A percentile compares a stretch with the other conserved stretches of the same genome.
Evolutionary conservation across 768 basidiomycete genomes (phyloP).

Genomic region (Rhodocollybia butyracea): DNA sequence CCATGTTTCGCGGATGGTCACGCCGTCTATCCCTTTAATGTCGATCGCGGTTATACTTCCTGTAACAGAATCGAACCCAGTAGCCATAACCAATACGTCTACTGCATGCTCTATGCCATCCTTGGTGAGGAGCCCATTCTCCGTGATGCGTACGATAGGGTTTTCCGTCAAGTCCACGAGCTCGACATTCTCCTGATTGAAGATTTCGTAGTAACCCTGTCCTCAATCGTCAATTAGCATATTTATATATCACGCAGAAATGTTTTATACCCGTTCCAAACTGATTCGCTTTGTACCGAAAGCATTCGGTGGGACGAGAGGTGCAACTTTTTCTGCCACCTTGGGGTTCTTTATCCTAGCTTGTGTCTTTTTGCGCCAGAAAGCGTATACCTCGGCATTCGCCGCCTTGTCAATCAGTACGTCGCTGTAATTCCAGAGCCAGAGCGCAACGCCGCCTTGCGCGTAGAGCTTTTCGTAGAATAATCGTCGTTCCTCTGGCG

Average conservation of each 20-base stretch:
- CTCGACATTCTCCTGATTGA: constrained; percentile 8
- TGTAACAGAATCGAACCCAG: constrained; percentile 15
- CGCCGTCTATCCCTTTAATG: constrained; percentile 15
- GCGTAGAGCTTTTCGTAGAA: constrained; percentile 1
- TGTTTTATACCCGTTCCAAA: constrained; percentile 4
- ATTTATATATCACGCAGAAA: constrained; percentile 3
- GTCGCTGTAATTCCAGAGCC: constrained; percentile 1
- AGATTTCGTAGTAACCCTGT: constrained; percentile 8
- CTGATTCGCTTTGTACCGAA: constrained; percentile 11
- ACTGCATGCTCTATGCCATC: constrained; percentile 5
- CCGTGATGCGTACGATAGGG: constrained; percentile 4
- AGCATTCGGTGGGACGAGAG: constrained; percentile 8
- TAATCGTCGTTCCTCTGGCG: constrained; percentile 2
- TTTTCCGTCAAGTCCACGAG: background rate
- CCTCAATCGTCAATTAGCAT: background rate
- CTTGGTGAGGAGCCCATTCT: background rate
- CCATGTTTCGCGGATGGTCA: constrained; percentile 15
- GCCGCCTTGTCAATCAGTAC: background rate
- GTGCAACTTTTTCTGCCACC: constrained; percentile 11
- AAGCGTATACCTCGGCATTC: constrained; percentile 9
- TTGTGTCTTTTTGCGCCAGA: constrained; percentile 13
- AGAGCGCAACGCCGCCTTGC: constrained; percentile 5
- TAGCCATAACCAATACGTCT: constrained; percentile 9
- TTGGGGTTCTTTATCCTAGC: constrained; percentile 10
- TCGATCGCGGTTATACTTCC: constrained; percentile 14